Evolutionary conservation across 257 asterid species (phyloP).

Genomic region (Osmanthus fragrans): DNA sequence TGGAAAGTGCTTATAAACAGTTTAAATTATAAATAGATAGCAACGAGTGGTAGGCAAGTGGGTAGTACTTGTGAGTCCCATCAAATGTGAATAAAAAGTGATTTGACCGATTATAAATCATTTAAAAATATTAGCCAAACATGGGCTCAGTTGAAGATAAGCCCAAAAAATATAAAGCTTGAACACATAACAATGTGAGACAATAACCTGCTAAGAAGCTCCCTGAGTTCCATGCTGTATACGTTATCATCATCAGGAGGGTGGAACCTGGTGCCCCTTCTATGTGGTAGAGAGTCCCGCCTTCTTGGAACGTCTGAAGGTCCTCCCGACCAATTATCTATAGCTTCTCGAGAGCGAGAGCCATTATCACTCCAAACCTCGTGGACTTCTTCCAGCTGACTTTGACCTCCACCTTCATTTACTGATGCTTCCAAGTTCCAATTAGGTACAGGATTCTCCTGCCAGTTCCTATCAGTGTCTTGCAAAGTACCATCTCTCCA

Average conservation of each 20-base stretch:
- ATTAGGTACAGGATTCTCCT: constrained; percentile 39
- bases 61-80: too few species aligned
- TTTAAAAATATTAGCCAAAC: too few species aligned
- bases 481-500: constrained; percentile 41
- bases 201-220: constrained; percentile 84
- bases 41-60: too few species aligned
- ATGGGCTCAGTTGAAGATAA: constrained; percentile 11
- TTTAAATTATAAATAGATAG: too few species aligned
- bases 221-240: constrained; percentile 98
- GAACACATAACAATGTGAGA: constrained; percentile 13
- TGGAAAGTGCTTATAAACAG: too few species aligned
- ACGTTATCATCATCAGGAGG: constrained; percentile 94
- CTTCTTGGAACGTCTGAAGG: constrained; percentile 74
- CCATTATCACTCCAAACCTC: constrained; percentile 58
- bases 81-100: too few species aligned
- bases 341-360: constrained; percentile 54
- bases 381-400: constrained; percentile 34
- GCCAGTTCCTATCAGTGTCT: constrained; percentile 46
- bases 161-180: constrained; percentile 5
- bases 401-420: constrained; percentile 38
- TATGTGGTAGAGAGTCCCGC: constrained; percentile 52
- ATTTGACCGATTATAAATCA: too few species aligned
- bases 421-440: constrained; percentile 45
- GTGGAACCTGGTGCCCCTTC: constrained; percentile 74
- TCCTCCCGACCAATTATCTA: constrained; percentile 58